Evolutionary conservation across 2,329 filamentous ascomycete species (phyloP), one percentile per base, ranked within the genome.

Genomic region (Rhexocercosporidium sp.): DNA sequence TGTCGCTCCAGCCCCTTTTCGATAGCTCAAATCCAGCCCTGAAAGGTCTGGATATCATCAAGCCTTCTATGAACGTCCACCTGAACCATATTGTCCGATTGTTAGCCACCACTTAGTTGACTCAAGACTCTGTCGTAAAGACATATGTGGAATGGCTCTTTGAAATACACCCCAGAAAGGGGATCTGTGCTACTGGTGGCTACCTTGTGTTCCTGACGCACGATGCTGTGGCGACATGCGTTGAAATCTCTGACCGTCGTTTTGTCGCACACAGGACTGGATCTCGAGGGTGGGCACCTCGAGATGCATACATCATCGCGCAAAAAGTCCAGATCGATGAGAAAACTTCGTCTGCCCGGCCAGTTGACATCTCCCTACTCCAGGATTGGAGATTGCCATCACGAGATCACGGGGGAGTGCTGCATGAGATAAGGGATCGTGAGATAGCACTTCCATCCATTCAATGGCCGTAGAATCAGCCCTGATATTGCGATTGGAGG

Each of bases 241-340:
- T 27, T 29, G 44, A 18, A 54, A 44, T 63, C 54, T 29, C 46
- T 51, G 41, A 39, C 63, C 31, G 27, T 54, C 39, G 18, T 41
- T 56, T 25, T 20, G 54, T 31, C 16, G n/a, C 22, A 47, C 44
- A 31, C 20, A 31, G 18, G 47, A 37, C n/a, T n/a, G 22, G 22
- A 54, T 41, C 47, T 44, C n/a, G 47, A 56, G 20, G 22, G 14
- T 12, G n/a, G 41, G 47, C 47, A 49, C 25, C 25, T 54, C 22
- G 47, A 64, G 18, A 59, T 59, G 39, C 62, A 37, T 64, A n/a
- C 62, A 64, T 64, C n/a, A 57, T 57, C 44, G 59, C 49, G 53
- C 22, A 64, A 25, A 29, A 22, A 25, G 27, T 47, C 27, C n/a
- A 16, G 62, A 64, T 64, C 53, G 60, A 44, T 22, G 31, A 31